Evolutionary conservation across 2,329 filamentous ascomycete genomes (phyloP).

Genomic region (Diplodia scrobiculata): DNA sequence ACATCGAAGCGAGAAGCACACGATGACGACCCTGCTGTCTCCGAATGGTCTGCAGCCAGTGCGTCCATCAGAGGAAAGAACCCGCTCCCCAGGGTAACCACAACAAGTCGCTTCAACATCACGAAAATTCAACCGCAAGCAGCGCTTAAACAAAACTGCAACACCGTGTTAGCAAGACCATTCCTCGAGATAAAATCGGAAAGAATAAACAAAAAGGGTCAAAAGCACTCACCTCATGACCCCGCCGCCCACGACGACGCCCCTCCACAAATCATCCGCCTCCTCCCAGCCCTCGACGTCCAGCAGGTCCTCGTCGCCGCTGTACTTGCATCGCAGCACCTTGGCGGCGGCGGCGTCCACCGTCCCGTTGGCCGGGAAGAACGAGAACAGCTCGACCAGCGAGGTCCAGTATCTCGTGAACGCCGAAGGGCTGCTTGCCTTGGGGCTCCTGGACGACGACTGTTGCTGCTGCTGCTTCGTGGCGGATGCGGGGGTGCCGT

Average conservation of each 20-base stretch:
- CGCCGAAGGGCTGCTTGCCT: not conserved
- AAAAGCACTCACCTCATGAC: slow-evolving; percentile 9
- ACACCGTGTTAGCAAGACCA: not conserved
- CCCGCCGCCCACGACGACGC: slow-evolving; percentile 15
- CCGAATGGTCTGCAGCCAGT: no score
- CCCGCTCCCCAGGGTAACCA: no score
- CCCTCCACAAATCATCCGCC: slow-evolving; percentile 14
- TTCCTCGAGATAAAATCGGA: not conserved
- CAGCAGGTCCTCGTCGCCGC: slow-evolving; percentile 8
- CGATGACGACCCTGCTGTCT: no score
- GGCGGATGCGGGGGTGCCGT: no score
- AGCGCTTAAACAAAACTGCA: not conserved
- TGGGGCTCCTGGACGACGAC: no score
- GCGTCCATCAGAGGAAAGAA: no score
- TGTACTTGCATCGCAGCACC: slow-evolving; percentile 9
- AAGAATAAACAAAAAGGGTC: not conserved
- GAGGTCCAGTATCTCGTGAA: not conserved
- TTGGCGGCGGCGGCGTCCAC: not conserved
- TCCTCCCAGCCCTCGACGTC: slow-evolving; percentile 12
- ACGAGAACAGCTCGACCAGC: slow-evolving; percentile 22
- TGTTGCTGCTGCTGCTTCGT: not conserved
- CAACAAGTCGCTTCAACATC: no score
- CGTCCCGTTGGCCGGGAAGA: not conserved
- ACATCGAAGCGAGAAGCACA: no score
- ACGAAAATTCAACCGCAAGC: no score